Evolutionary conservation across 78 protist genomes (phyloP), one percentile per base, ranked within the genome.

Genomic region (Dictyostelium discoideum): DNA sequence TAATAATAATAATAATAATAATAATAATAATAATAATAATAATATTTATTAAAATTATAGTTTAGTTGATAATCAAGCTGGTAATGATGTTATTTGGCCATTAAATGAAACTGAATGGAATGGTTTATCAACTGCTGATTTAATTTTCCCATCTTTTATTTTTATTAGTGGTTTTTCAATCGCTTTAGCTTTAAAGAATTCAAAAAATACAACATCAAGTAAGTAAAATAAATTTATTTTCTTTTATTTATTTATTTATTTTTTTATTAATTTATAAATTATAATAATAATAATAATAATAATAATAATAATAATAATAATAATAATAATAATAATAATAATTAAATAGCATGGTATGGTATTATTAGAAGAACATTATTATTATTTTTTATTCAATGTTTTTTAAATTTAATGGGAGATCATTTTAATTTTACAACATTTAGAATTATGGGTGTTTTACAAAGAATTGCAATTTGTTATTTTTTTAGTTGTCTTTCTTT

Each of bases 381-480:
- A 72, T 78, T 90, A 39, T 90, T 90, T 90, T 57, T 54, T 8
- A 90, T 90, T 50, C 94, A 90, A 72, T 65, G 79, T 24, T 90
- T 90, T 67, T 50, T 90, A 42, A 90, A 90, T 82, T 67, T 82
- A 22, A 90, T 90, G 94, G 94, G 87, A 8, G 82, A 82, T 32
- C 44, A 90, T 37, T 90, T 90, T 46, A 86, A 57, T 5, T 82
- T 69, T 82, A 22, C 42, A 5, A 69, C 77, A 6, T 90, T 90
- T 69, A 90, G 94, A 90, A 77, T 90, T 46, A 90, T 90, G 94
- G 94, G 93, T 69, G 94, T 90, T 20, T 72, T 90, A 46, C 94
- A 90, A 18, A 90, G 94, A 90, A 90, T 90, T 37, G 73, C 94
- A 40, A n/a, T 90, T 29, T 90, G 94, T 82, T 90, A 90, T 50